These are phyloP conservation scores for Kwoniella dejecticola DNA, from an alignment of 768 basidiomycete genomes.

Conservation along the genomic window DNA sequence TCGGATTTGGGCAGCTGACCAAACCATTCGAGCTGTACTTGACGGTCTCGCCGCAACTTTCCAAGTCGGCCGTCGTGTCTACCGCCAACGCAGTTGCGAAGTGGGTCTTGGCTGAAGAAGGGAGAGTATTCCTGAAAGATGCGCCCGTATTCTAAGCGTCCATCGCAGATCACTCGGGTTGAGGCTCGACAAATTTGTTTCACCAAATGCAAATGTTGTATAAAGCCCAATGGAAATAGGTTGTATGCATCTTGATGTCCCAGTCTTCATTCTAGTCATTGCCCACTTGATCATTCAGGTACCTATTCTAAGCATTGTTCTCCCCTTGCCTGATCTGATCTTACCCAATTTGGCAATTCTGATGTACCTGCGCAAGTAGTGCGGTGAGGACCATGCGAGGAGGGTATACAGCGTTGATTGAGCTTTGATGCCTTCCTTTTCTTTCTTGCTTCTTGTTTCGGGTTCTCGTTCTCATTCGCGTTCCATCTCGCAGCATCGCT, in stretches of 20 bases:
- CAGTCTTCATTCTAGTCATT: no score
- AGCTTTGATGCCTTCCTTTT: slow-evolving; percentile 1
- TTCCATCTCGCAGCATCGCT: neutral
- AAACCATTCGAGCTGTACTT: slow-evolving; percentile 91
- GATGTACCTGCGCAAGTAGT: no score
- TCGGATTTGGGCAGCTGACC: slow-evolving; percentile 70
- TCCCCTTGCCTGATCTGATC: no score
- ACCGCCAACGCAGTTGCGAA: slow-evolving; percentile 85
- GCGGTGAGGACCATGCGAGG: no score
- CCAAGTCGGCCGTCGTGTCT: slow-evolving; percentile 82
- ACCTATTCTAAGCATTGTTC: no score
- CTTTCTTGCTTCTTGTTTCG: neutral
- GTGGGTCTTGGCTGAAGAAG: slow-evolving; percentile 91
- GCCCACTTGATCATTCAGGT: no score
- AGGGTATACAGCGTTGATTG: no score
- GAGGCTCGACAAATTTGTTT: neutral
- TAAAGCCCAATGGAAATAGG: no score
- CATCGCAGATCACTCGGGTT: neutral
- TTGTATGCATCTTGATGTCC: no score
- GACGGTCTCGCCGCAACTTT: slow-evolving; percentile 74
- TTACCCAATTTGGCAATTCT: no score
- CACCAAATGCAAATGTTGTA: no score
- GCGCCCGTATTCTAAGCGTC: slow-evolving; percentile 76
- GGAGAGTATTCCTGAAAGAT: slow-evolving; percentile 75
- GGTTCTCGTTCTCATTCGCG: neutral